Evolutionary conservation across 1,284 basidiomycete genomes (phyloP), one percentile per base, ranked within the genome.

Genomic region (Porogramme epimiltina): DNA sequence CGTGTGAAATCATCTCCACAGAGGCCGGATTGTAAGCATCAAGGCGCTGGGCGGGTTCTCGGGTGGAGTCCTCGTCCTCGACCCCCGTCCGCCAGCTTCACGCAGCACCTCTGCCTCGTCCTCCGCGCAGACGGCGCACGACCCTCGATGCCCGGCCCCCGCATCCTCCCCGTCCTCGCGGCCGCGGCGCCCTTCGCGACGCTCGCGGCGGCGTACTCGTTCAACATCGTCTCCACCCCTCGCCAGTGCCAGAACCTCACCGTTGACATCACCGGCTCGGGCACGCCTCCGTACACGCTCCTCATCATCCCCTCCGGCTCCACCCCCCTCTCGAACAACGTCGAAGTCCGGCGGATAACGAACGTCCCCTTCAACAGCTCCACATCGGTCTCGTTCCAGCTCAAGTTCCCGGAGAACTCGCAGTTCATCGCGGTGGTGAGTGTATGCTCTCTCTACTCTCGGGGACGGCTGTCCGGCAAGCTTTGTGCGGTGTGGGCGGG

Each of bases 381-480:
- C 0, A 71, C 73, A 0, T 70, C 73, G 23, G 61, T 81, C 31
- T 75, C 66, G 36, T 86, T 91, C 65, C 71, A 79, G 62, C 74
- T 91, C 46, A 78, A 76, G 23, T 92, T 80, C 63, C 89, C 89
- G 0, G 74, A 70, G 42, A 75, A 81, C 62, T 86, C 87, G 1
- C 81, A 85, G 60, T 85, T 91, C 54, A 84, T 92, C 20, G 82
- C 84, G 2, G 85, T 90, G 63, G 89, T 90, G 63, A 71, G 87
- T 82, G 4, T 23, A 37, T 22, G 3, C 20, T 47, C 18, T 20
- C 4, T 20, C 2, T n/a, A 3, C 24, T 20, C 11, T 43, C 42
- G 22, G 8, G 13, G 34, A 37, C n/a, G 13, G 34, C 34, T 13
- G 34, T 6, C 15, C 9, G 28, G 28, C 28, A 31, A 15, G 8